Conservation (phyloP, 2,329 filamentous ascomycete genomes). For the Xylaria sp. region DNA sequence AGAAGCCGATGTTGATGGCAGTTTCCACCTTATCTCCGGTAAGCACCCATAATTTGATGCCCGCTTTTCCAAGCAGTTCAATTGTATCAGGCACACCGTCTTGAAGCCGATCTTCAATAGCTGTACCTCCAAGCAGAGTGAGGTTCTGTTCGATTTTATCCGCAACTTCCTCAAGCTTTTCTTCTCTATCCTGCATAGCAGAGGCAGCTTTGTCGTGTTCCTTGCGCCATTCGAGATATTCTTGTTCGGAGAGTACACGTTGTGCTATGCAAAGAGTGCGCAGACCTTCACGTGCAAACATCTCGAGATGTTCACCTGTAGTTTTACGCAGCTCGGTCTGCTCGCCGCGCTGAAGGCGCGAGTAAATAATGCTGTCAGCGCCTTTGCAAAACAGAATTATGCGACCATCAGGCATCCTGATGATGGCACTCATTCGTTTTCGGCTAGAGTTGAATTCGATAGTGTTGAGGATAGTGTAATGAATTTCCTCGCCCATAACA, state of each 20-base stretch:
- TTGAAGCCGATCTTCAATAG: slow-evolving; percentile 95
- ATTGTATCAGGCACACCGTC: slow-evolving; percentile 98
- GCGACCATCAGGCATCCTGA: slow-evolving; percentile 88
- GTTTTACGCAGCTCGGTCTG: slow-evolving; percentile 81
- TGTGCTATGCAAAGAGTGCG: slow-evolving; percentile 94
- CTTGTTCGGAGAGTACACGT: slow-evolving; percentile 76
- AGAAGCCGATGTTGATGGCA: slow-evolving; percentile 99
- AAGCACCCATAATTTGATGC: slow-evolving; percentile 98
- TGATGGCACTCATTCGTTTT: slow-evolving; percentile 97
- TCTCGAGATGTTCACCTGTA: slow-evolving; percentile 93
- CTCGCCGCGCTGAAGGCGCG: slow-evolving; percentile 81
- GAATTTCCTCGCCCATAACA: slow-evolving; percentile 81
- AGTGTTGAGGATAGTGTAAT: slow-evolving; percentile 88
- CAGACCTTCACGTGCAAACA: slow-evolving; percentile 94
- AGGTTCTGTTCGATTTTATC: slow-evolving; percentile 91
- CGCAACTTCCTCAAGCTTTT: slow-evolving; percentile 88
- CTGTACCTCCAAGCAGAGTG: slow-evolving; percentile 87
- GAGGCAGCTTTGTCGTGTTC: slow-evolving; percentile 87
- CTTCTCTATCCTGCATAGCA: slow-evolving; percentile 83
- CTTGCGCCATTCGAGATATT: slow-evolving; percentile 84
- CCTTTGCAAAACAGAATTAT: slow-evolving; percentile 97
- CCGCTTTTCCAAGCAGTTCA: slow-evolving; percentile 84
- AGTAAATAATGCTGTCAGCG: slow-evolving; percentile 96
- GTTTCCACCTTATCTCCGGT: slow-evolving; percentile 99
- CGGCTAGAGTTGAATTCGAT: slow-evolving; percentile 97